Evolutionary conservation across 805 yeast genomes (phyloP).

Genomic region (Suhomyces sp.): DNA sequence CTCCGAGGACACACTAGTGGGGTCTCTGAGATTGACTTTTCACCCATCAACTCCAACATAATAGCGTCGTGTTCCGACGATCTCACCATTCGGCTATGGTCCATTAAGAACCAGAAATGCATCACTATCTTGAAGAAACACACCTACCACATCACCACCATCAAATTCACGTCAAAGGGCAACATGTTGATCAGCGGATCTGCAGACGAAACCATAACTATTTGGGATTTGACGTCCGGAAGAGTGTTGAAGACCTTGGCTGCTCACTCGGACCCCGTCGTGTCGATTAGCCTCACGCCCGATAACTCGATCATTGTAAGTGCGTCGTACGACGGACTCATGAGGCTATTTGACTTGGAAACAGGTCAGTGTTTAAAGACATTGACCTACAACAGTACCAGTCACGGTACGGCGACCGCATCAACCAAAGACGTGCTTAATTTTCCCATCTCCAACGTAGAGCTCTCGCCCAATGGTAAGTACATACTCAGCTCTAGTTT

Average conservation of each 20-base stretch:
- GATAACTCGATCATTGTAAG: conserved; percentile 83
- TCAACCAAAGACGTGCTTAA: conserved; percentile 47
- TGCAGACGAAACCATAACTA: conserved; percentile 84
- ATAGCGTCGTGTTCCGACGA: conserved; percentile 89
- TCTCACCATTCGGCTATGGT: conserved; percentile 72
- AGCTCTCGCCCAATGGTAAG: conserved; percentile 76
- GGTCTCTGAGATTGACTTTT: conserved; percentile 72
- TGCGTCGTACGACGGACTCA: conserved; percentile 88
- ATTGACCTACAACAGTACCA: conserved; percentile 68
- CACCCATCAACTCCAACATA: conserved; percentile 63
- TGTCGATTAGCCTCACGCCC: conserved; percentile 66
- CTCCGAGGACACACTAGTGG: conserved; percentile 65
- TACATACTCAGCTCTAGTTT: conserved; percentile 73
- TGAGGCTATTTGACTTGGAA: conserved; percentile 82
- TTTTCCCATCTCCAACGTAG: conserved; percentile 73
- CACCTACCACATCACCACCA: conserved; percentile 77
- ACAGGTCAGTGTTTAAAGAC: conserved; percentile 93
- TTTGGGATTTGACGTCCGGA: conserved; percentile 83
- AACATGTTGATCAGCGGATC: conserved; percentile 78
- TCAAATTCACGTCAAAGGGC: conserved; percentile 70
- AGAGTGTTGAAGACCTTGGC: conserved; percentile 72
- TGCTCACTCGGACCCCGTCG: conserved; percentile 91
- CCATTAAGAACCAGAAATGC: conserved; percentile 49
- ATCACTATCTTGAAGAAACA: conserved; percentile 64
- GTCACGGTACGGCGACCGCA: conserved; percentile 57